Evolutionary conservation across 495 filamentous ascomycete species (phyloP).

Genomic region (Friedmanniomyces simplex): DNA sequence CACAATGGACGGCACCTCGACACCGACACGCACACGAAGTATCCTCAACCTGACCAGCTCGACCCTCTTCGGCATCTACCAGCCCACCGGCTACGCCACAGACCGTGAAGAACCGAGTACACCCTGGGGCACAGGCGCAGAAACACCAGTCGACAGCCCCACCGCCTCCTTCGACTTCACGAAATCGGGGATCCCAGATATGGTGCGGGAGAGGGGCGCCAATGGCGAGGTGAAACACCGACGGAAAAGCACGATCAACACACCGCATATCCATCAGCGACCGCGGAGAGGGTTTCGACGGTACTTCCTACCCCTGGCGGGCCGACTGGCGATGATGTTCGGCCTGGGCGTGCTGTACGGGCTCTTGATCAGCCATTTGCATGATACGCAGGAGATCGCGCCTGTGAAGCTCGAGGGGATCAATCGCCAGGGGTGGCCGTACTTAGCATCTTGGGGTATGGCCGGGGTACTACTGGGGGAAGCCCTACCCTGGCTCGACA

Average conservation of each 20-base stretch:
- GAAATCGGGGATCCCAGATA: background rate
- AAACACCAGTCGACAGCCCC: slow-evolving; percentile 42
- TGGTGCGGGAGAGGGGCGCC: background rate
- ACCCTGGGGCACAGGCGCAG: slow-evolving; percentile 63
- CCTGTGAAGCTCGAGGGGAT: slow-evolving; percentile 53
- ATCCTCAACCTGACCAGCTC: slow-evolving; percentile 79
- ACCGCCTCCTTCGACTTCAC: slow-evolving; percentile 16
- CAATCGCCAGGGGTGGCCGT: slow-evolving; percentile 50
- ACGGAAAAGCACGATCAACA: slow-evolving; percentile 12
- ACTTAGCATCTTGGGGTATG: slow-evolving; percentile 69
- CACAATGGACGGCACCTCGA: slow-evolving; percentile 22
- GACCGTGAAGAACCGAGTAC: slow-evolving; percentile 37
- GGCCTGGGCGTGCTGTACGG: slow-evolving; percentile 76
- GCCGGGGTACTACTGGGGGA: slow-evolving; percentile 67
- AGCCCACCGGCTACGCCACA: slow-evolving; percentile 48
- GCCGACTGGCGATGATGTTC: slow-evolving; percentile 61
- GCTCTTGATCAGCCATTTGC: slow-evolving; percentile 70
- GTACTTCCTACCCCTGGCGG: slow-evolving; percentile 37
- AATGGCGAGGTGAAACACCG: slow-evolving; percentile 1
- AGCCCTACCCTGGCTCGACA: slow-evolving; percentile 76
- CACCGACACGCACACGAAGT: slow-evolving; percentile 52
- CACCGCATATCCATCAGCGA: slow-evolving; percentile 1
- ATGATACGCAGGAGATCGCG: slow-evolving; percentile 55
- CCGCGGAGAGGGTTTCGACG: slow-evolving; percentile 31
- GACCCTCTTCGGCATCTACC: slow-evolving; percentile 86